Conservation (phyloP, 2,329 filamentous ascomycete genomes). For the Exophiala sp. region DNA sequence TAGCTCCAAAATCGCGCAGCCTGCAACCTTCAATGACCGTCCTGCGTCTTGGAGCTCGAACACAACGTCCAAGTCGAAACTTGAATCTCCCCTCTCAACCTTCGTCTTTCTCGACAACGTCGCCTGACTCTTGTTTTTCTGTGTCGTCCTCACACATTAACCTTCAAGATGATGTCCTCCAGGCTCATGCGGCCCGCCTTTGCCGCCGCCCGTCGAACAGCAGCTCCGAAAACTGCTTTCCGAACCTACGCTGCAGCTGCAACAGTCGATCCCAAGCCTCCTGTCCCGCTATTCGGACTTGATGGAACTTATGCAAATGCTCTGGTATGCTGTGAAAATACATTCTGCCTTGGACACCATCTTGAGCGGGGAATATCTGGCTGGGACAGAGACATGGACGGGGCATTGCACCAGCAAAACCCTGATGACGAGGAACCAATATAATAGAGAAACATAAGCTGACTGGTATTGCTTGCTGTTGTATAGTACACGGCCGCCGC, state of each 20-base stretch:
- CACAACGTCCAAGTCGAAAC: not conserved
- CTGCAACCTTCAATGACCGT: conserved; percentile 1
- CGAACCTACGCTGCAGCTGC: conserved; percentile 70
- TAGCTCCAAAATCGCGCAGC: conserved; percentile 10
- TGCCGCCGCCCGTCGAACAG: conserved; percentile 54
- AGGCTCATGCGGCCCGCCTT: conserved; percentile 36
- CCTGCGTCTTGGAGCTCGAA: conserved; percentile 17
- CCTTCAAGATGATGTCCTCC: conserved; percentile 28
- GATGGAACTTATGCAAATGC: conserved; percentile 98
- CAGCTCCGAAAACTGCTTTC: conserved; percentile 56
- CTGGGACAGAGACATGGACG: not conserved
- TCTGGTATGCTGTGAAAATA: conserved; percentile 62
- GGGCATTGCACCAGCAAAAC: not conserved
- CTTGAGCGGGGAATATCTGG: too few relatives aligned
- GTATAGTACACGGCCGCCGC: conserved; percentile 86
- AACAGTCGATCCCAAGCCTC: conserved; percentile 64
- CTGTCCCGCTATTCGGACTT: conserved; percentile 85
- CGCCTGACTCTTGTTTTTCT: not conserved
- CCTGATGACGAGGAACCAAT: not conserved
- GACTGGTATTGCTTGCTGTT: not conserved
- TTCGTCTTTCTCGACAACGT: not conserved
- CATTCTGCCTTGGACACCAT: not conserved
- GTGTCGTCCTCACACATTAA: not conserved
- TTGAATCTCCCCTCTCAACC: conserved; percentile 21
- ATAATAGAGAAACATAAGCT: not conserved